Evolutionary conservation across 2,329 filamentous ascomycete genomes (phyloP), one percentile per base, ranked within the genome.

Genomic region (Aspergillus sergii): DNA sequence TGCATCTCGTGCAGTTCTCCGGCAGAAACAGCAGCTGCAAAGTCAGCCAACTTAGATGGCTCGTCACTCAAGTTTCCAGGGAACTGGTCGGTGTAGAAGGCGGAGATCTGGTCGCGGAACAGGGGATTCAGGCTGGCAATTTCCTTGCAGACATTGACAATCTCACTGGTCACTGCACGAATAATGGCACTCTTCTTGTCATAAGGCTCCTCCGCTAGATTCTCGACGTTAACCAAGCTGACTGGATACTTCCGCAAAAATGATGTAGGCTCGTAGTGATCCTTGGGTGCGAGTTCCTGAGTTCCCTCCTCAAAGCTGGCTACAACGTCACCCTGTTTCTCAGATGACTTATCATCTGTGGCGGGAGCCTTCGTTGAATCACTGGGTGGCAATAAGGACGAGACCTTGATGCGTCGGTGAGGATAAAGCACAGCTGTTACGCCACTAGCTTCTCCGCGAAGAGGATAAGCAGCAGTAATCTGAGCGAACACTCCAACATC

Each of bases 131-230:
- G 88, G 51, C 89, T 91, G 11, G 94, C 94, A 59, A 99, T 93
- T 76, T 98, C 94, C 81, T 97, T 98, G 84, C 97, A 98, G 0
- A 97, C 95, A 76, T 97, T 98, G 75, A 99, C 93, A 65, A 99
- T 98, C 81, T 99, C 96, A 73, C 94, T 97, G 57, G 94, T 95
- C 53, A 99, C 89, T 14, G 95, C 95, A 60, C 93, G 90, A 64
- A 98, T 93, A 39, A 95, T 89, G 21, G 90, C 90, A 73, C 91
- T 95, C 79, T 94, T 96, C 74, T 93, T 90, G 76, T 98, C 95
- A 75, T 92, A 92, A 0, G 93, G 90, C 73, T 97, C 91, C 72
- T 99, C 95, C 0, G 85, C 84, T 59, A 99, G 84, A 71, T 99
- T 99, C 66, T 98, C 93, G 45, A 98, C 94, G 70, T 97, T 96